These are phyloP conservation scores for Xylaria sp. DNA, from an alignment of 2,329 filamentous ascomycete genomes.

Conservation along the genomic window DNA sequence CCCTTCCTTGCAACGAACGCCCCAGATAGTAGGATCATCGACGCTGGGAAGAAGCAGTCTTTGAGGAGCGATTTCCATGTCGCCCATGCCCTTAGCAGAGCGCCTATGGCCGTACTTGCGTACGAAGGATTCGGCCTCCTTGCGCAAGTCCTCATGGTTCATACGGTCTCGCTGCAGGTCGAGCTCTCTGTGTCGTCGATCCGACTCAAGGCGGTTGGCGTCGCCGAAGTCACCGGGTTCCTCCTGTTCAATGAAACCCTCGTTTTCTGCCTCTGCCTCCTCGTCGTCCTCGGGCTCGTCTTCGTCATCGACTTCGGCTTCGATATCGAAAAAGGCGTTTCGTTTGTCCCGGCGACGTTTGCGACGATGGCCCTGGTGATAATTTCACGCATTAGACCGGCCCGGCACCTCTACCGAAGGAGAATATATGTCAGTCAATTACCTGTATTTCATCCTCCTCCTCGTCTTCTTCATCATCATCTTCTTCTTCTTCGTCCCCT, in stretches of 20 bases:
- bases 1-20: slow-evolving; percentile 89
- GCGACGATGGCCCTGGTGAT: slow-evolving; percentile 70
- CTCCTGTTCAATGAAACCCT: slow-evolving; percentile 87
- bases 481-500: slow-evolving; percentile 68
- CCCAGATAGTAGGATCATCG: slow-evolving; percentile 96
- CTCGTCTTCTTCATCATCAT: slow-evolving; percentile 66
- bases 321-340: slow-evolving; percentile 94
- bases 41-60: slow-evolving; percentile 90
- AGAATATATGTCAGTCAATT: slow-evolving; percentile 40
- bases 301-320: slow-evolving; percentile 97
- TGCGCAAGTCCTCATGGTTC: slow-evolving; percentile 90
- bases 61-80: slow-evolving; percentile 83
- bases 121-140: slow-evolving; percentile 86
- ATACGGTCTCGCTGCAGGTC: slow-evolving; percentile 91
- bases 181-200: slow-evolving; percentile 91
- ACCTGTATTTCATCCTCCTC: slow-evolving; percentile 76
- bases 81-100: slow-evolving; percentile 70
- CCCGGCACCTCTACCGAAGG: neutral
- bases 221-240: slow-evolving; percentile 91
- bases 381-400: slow-evolving; percentile 25
- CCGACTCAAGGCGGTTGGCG: slow-evolving; percentile 83
- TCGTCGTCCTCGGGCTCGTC: slow-evolving; percentile 90
- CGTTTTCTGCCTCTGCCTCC: slow-evolving; percentile 89
- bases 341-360: slow-evolving; percentile 83
- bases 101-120: slow-evolving; percentile 88